These are phyloP conservation scores for Lipomyces anomalus DNA, from an alignment of 805 yeast genomes.

Conservation along the genomic window DNA sequence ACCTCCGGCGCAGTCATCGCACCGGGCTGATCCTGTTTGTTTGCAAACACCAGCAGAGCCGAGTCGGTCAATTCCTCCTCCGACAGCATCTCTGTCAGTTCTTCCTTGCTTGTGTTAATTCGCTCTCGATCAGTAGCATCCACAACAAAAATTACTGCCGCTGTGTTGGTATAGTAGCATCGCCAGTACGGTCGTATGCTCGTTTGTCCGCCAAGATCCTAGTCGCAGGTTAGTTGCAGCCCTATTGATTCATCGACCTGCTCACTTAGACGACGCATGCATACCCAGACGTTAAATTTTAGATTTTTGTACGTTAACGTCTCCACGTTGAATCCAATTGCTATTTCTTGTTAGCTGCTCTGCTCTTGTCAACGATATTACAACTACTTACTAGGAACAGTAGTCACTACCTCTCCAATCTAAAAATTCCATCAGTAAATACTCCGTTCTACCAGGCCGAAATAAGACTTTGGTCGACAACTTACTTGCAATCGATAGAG, in stretches of 20 bases:
- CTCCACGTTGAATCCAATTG: conserved; percentile 65
- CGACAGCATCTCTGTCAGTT: conserved; percentile 65
- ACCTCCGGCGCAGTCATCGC: conserved; percentile 72
- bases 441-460: not conserved
- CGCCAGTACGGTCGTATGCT: conserved; percentile 90
- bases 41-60: conserved; percentile 76
- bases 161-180: conserved; percentile 89
- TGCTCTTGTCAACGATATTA: not conserved
- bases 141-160: conserved; percentile 84
- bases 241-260: too few species aligned
- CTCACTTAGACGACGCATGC: not conserved
- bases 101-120: conserved; percentile 69
- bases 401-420: conserved; percentile 74
- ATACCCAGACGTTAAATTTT: conserved; percentile 72
- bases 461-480: conserved; percentile 10
- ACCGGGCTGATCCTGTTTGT: conserved; percentile 60
- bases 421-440: conserved; percentile 31
- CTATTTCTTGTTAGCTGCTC: conserved; percentile 1
- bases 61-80: conserved; percentile 82
- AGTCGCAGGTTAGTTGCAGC: not conserved
- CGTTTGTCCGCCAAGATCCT: conserved; percentile 91
- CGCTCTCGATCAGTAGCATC: conserved; percentile 73
- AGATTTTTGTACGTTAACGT: conserved; percentile 75
- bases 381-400: conserved; percentile 58
- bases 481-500: conserved; percentile 71